Percentiles rank a stretch among this genome's conserved stretches.
Evolutionary conservation across 2,329 filamentous ascomycete genomes (phyloP).

Genomic region (Corniculantispora saksenae): DNA sequence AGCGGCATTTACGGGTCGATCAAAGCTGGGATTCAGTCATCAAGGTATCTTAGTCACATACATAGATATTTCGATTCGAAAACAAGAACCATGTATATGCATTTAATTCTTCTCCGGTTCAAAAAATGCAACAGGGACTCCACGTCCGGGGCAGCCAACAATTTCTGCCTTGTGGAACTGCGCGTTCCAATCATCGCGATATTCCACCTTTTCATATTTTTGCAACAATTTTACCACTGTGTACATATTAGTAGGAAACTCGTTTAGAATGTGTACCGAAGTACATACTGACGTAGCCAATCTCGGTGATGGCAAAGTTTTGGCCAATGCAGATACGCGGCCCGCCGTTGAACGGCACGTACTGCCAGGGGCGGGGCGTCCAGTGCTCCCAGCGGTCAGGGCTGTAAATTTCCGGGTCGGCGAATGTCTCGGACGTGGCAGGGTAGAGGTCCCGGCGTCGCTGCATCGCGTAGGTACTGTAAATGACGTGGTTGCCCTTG

Average conservation of each 20-base stretch:
- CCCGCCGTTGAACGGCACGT: conserved; percentile 75
- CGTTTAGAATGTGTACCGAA: too few species aligned
- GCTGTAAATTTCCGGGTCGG: conserved; percentile 53
- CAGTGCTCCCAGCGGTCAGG: conserved; percentile 68
- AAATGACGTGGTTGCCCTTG: conserved; percentile 66
- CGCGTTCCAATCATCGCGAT: conserved; percentile 46
- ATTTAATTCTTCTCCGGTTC: conserved; percentile 25
- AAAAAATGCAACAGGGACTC: conserved; percentile 43
- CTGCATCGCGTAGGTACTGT: conserved; percentile 73
- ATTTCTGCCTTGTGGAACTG: conserved; percentile 47
- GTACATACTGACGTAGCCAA: conserved; percentile 34
- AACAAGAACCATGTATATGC: not conserved
- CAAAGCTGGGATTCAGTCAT: not conserved
- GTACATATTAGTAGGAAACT: not conserved
- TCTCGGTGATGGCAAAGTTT: conserved; percentile 80
- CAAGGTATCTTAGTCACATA: not conserved
- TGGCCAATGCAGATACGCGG: conserved; percentile 60
- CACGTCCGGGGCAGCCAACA: conserved; percentile 44
- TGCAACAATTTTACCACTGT: conserved; percentile 56
- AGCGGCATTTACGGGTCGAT: too few species aligned
- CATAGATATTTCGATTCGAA: not conserved
- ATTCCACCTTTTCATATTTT: conserved; percentile 57
- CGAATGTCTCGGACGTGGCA: conserved; percentile 44
- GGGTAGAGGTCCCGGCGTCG: conserved; percentile 65
- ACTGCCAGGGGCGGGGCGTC: conserved; percentile 68